A percentile compares a stretch with the other conserved stretches of the same genome.
Evolutionary conservation across 139 green algal species (phyloP).

Genomic region (Chlamydomonas incerta): DNA sequence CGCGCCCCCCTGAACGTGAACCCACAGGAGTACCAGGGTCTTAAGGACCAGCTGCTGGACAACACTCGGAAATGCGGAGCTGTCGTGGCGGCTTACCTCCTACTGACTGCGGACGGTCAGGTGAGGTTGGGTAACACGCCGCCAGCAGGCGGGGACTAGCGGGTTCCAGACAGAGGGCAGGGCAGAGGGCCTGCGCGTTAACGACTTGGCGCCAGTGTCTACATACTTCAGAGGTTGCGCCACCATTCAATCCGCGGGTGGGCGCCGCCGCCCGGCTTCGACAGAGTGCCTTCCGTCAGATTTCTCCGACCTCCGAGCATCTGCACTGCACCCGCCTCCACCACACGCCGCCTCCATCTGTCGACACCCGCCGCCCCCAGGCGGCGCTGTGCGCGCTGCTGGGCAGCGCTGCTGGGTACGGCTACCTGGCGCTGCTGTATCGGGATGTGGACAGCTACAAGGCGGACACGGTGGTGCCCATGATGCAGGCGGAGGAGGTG

Average conservation of each 20-base stretch:
- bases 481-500: conserved; percentile 67
- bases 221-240: too few species aligned
- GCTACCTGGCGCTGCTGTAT: conserved; percentile 69
- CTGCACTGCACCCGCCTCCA: neutral
- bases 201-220: too few species aligned
- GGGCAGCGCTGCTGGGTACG: conserved; percentile 61
- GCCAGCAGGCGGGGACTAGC: too few species aligned
- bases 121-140: neutral
- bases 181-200: too few species aligned
- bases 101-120: conserved; percentile 65
- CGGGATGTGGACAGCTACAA: conserved; percentile 66
- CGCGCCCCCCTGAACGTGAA: too few species aligned
- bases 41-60: conserved; percentile 68
- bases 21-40: conserved; percentile 65
- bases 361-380: neutral
- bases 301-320: neutral
- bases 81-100: conserved; percentile 69
- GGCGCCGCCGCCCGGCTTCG: too few species aligned
- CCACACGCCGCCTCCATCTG: too few species aligned
- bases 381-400: conserved; percentile 67
- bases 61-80: conserved; percentile 72
- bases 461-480: conserved; percentile 55
- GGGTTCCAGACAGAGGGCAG: too few species aligned
- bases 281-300: too few species aligned
- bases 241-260: too few species aligned